A percentile compares a stretch with the other conserved stretches of the same genome.
Conservation (phyloP, 768 basidiomycete genomes). For the Agaricus bisporus region DNA sequence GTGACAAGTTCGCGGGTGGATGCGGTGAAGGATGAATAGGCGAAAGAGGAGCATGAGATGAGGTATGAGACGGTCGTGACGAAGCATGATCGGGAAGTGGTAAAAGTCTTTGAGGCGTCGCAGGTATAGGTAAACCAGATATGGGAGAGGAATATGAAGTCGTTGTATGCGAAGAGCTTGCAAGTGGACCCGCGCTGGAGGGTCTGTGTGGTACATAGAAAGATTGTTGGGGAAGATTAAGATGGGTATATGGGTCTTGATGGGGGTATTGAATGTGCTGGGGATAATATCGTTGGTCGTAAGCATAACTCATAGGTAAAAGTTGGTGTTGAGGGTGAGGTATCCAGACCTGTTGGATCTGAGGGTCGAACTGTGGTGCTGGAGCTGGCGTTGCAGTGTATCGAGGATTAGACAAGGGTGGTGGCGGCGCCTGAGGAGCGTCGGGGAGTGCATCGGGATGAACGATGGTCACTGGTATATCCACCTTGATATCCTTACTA, state of each 20-base stretch:
- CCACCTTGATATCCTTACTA: slow-evolving; percentile 67
- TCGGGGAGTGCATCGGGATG: slow-evolving; percentile 56
- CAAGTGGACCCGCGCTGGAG: slow-evolving; percentile 36
- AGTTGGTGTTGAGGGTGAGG: slow-evolving; percentile 25
- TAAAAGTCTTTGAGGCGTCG: neutral
- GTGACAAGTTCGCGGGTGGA: neutral
- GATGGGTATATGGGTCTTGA: slow-evolving; percentile 2
- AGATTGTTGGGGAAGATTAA: slow-evolving; percentile 1
- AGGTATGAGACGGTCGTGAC: neutral
- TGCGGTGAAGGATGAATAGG: neutral
- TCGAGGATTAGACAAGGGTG: neutral
- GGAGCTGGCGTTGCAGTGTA: slow-evolving; percentile 1
- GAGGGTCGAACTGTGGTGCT: slow-evolving; percentile 23
- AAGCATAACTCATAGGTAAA: neutral
- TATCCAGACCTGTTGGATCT: slow-evolving; percentile 43
- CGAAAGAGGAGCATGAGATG: neutral
- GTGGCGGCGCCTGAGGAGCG: slow-evolving; percentile 3
- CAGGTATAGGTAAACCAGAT: slow-evolving; percentile 27
- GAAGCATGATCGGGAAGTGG: neutral
- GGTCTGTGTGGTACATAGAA: slow-evolving; percentile 30
- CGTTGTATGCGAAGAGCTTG: neutral
- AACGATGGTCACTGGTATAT: slow-evolving; percentile 57
- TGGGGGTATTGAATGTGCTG: neutral
- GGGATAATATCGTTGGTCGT: neutral
- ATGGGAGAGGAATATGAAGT: slow-evolving; percentile 11